Percentiles rank a stretch among this genome's conserved stretches.
Conservation (phyloP, 2,329 filamentous ascomycete genomes). For the Fusarium dlaminii region DNA sequence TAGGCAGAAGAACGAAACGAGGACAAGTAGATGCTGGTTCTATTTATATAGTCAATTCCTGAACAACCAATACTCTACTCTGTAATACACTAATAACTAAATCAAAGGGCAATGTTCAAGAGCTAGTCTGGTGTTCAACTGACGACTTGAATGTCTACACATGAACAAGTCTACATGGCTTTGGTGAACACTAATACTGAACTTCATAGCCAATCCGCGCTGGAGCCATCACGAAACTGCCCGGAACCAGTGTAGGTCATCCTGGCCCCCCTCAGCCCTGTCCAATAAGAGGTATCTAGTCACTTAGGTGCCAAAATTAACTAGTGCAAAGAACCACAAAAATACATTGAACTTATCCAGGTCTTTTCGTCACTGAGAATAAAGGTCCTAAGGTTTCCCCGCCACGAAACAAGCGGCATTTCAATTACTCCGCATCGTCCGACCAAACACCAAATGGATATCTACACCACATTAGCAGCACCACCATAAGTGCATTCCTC, state of each 20-base stretch:
- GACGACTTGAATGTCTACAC: fast-evolving
- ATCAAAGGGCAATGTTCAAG: not conserved
- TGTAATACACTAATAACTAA: fast-evolving
- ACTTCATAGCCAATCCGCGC: not conserved
- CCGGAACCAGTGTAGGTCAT: not conserved
- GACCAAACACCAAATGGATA: not conserved
- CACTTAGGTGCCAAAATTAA: not conserved
- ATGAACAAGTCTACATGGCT: too few relatives aligned
- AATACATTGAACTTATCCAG: not conserved
- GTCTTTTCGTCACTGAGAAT: not conserved
- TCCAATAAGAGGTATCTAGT: not conserved
- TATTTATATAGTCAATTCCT: not conserved
- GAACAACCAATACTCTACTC: not conserved
- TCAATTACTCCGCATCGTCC: not conserved
- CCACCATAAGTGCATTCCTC: not conserved
- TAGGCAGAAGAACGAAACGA: not conserved
- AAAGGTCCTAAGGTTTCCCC: not conserved
- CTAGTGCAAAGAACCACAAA: not conserved
- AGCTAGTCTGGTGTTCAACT: not conserved
- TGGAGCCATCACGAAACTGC: not conserved
- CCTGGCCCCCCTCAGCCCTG: not conserved
- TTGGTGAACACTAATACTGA: too few relatives aligned
- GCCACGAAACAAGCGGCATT: fast-evolving
- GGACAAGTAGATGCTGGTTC: not conserved
- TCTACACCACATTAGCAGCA: fast-evolving